A percentile compares a stretch with the other conserved stretches of the same genome.
Conservation (phyloP, 2,329 filamentous ascomycete species). For the Colletotrichum cordylinicola region DNA sequence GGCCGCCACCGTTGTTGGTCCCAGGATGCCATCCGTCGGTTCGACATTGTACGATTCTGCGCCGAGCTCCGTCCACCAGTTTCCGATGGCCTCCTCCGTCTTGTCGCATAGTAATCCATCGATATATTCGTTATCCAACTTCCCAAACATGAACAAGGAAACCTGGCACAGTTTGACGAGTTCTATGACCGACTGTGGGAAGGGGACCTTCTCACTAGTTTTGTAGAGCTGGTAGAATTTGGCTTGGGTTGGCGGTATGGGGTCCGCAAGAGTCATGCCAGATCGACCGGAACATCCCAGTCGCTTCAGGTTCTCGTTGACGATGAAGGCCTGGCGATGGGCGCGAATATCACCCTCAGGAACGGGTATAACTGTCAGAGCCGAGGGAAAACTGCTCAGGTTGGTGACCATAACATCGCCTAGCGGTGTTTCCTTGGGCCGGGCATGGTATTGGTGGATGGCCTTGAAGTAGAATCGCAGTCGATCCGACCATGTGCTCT, state of each 20-base stretch:
- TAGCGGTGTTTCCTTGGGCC: slow-evolving; percentile 79
- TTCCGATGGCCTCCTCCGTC: slow-evolving; percentile 86
- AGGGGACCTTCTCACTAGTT: slow-evolving; percentile 80
- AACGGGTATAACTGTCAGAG: slow-evolving; percentile 88
- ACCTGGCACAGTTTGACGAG: slow-evolving; percentile 91
- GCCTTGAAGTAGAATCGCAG: slow-evolving; percentile 86
- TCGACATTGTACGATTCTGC: slow-evolving; percentile 92
- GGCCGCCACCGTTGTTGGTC: slow-evolving; percentile 88
- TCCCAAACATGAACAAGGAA: slow-evolving; percentile 85
- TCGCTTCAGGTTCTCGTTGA: slow-evolving; percentile 93
- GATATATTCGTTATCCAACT: slow-evolving; percentile 85
- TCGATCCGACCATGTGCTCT: slow-evolving; percentile 78
- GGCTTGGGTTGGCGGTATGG: slow-evolving; percentile 80
- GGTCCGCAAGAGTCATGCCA: slow-evolving; percentile 79
- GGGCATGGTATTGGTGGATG: slow-evolving; percentile 83
- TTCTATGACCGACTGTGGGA: slow-evolving; percentile 82
- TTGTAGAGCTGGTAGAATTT: slow-evolving; percentile 94
- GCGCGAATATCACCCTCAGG: slow-evolving; percentile 84
- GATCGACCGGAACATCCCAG: slow-evolving; percentile 90
- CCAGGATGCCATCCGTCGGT: slow-evolving; percentile 89
- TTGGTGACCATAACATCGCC: slow-evolving; percentile 95
- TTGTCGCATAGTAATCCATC: slow-evolving; percentile 93
- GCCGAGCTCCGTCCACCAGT: slow-evolving; percentile 97
- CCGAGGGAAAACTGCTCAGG: slow-evolving; percentile 88
- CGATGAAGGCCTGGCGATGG: slow-evolving; percentile 84